Percentiles rank a stretch among this genome's conserved stretches.
Conservation (phyloP, 2,329 filamentous ascomycete genomes). For the Leptographium wingfieldii region DNA sequence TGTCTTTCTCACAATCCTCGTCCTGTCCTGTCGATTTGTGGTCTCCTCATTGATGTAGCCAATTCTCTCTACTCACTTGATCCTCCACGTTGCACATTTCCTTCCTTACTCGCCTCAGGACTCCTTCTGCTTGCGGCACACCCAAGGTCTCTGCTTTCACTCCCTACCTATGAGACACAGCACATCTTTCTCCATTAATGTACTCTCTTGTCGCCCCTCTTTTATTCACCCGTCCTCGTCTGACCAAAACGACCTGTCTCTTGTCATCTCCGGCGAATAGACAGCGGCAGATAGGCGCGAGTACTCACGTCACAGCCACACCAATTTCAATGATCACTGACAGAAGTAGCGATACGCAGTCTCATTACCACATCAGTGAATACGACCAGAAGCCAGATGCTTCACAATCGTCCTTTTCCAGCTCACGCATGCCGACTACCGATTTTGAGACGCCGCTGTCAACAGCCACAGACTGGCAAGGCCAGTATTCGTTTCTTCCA, state of each 20-base stretch:
- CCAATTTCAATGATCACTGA: slow-evolving; percentile 42
- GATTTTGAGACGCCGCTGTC: slow-evolving; percentile 37
- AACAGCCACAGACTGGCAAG: slow-evolving; percentile 44
- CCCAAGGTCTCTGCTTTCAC: neutral
- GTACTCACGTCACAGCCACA: neutral
- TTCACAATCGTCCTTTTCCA: slow-evolving; percentile 27
- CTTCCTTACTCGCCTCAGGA: neutral
- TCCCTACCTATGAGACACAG: neutral
- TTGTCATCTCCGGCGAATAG: neutral
- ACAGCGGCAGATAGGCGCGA: neutral
- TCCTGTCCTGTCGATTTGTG: neutral
- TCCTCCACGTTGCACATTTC: neutral
- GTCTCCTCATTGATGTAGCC: neutral
- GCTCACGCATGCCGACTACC: slow-evolving; percentile 43
- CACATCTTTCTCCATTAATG: neutral
- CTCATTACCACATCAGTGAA: slow-evolving; percentile 37
- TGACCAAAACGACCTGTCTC: neutral
- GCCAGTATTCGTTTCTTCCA: slow-evolving; percentile 38
- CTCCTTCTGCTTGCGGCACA: neutral
- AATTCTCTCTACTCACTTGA: neutral
- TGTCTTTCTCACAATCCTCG: neutral
- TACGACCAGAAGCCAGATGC: slow-evolving; percentile 36
- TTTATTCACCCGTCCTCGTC: neutral
- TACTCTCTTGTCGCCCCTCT: neutral
- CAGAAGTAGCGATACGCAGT: slow-evolving; percentile 39